Evolutionary conservation across 75 land plant genomes (phyloP).

Genomic region (Cunninghamia lanceolata): DNA sequence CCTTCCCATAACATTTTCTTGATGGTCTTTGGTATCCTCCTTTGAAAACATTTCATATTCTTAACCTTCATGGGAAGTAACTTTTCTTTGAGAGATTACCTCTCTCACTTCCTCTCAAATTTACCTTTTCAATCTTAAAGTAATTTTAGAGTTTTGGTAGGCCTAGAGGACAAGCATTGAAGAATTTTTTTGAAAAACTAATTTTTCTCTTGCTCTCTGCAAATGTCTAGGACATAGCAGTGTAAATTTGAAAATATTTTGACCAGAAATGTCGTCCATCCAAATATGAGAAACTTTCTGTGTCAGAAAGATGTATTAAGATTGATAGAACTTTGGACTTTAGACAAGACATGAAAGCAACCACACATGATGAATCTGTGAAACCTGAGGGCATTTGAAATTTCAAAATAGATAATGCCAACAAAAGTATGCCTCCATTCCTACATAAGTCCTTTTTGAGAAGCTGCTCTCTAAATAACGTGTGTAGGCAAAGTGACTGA

Average conservation of each 20-base stretch:
- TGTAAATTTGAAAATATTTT: conserved; percentile 92
- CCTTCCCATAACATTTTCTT: no score
- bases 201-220: conserved; percentile 85
- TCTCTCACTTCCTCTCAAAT: no score
- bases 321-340: conserved; percentile 76
- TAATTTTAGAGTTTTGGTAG: no score
- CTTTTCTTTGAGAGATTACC: no score
- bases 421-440: conserved; percentile 73
- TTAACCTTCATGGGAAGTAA: no score
- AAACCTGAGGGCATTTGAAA: conserved; percentile 47
- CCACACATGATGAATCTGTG: conserved; percentile 33
- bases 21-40: no score
- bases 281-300: conserved; percentile 79
- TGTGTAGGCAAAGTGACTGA: conserved; percentile 66
- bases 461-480: conserved; percentile 81
- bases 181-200: conserved; percentile 62
- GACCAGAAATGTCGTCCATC: conserved; percentile 88
- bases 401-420: conserved; percentile 63
- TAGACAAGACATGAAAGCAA: conserved; percentile 71
- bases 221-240: conserved; percentile 82
- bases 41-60: no score
- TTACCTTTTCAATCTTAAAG: no score
- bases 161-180: conserved; percentile 39
- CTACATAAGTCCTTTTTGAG: conserved; percentile 85
- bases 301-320: conserved; percentile 84